Conservation (phyloP, 768 basidiomycete species). For the Boletus rubropictus region DNA sequence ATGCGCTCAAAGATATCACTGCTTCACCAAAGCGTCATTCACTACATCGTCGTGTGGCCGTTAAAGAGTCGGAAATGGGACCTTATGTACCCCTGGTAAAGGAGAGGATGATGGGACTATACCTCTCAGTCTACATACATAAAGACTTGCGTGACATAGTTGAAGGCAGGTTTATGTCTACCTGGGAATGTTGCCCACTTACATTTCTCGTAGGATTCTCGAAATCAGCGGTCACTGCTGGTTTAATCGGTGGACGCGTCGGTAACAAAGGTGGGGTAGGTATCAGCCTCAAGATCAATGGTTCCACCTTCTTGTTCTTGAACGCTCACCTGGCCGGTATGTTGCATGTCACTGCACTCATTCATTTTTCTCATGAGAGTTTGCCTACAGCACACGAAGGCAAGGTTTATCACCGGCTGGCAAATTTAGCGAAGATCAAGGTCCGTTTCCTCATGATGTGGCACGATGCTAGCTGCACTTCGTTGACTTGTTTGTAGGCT, state of each 20-base stretch:
- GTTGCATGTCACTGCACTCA: slow-evolving; percentile 1
- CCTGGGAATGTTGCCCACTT: not conserved
- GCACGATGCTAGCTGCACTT: not conserved
- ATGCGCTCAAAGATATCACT: slow-evolving; percentile 29
- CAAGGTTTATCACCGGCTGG: slow-evolving; percentile 69
- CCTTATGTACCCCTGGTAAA: slow-evolving; percentile 84
- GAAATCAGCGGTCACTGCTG: slow-evolving; percentile 80
- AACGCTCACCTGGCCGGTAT: slow-evolving; percentile 87
- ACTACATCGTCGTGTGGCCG: slow-evolving; percentile 37
- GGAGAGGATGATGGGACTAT: slow-evolving; percentile 88
- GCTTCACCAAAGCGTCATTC: slow-evolving; percentile 41
- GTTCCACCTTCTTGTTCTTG: slow-evolving; percentile 80
- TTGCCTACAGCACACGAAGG: slow-evolving; percentile 61
- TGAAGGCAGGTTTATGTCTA: slow-evolving; percentile 38
- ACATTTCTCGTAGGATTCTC: slow-evolving; percentile 49
- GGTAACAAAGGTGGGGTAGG: slow-evolving; percentile 94
- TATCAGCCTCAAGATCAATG: slow-evolving; percentile 78
- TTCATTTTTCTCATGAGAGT: not conserved
- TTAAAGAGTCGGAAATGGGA: slow-evolving; percentile 48
- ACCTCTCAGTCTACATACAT: slow-evolving; percentile 71
- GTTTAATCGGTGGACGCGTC: slow-evolving; percentile 82
- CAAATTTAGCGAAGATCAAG: slow-evolving; percentile 88
- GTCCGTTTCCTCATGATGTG: slow-evolving; percentile 28
- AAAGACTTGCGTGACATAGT: slow-evolving; percentile 62
- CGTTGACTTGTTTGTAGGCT: slow-evolving; percentile 36